Base-by-base conservation (phyloP, 2,329 filamentous ascomycete species). In the Stemphylium lycopersici region DNA sequence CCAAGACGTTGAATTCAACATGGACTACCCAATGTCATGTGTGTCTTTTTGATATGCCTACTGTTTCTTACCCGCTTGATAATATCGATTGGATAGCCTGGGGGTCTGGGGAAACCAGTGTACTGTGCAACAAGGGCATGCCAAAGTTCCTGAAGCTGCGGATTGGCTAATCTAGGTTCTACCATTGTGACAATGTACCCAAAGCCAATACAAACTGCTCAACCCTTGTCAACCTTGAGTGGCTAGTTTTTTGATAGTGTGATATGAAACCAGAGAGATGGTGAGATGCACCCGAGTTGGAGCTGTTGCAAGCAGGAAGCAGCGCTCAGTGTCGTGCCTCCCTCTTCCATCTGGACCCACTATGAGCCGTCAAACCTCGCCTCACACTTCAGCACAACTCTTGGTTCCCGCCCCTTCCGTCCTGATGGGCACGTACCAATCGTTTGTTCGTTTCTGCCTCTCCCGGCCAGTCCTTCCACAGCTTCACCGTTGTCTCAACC, bases 291-390 rank as follows among this genome's bases (percentile, higher is more conserved):
- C 26, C 8, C 10, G 26, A 29, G 26, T 29, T 29, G 26, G 26
- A 29, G 10, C 7, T 11, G 26, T 29, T 29, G 26, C 8, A 24
- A 31, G 6, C 33, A 52, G 56, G 65, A 59, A 67, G 56, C 48
- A 13, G 41, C 56, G 37, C 33, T 48, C 41, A 38, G 42, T 11
- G 29, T 42, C 46, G 54, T 58, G 38, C 55, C 38, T 62, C 47
- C 61, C 55, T 48, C 42, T 55, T 29, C 24, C 29, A 38, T 24
- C 45, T 44, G 31, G 22, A 34, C 41, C 46, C 38, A 37, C 48
- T 8, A 44, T 15, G 18, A 33, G 26, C 26, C 15, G 8, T 18
- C 32, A 16, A 31, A 16, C 16, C 15, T 54, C 15, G n/a, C 33
- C 52, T 47, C 48, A 29, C 44, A 44, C 36, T 18, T 44, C 31